Percentiles rank a stretch among this genome's conserved stretches.
Conservation (phyloP, 768 basidiomycete genomes). For the Rhodotorula sphaerocarpa region DNA sequence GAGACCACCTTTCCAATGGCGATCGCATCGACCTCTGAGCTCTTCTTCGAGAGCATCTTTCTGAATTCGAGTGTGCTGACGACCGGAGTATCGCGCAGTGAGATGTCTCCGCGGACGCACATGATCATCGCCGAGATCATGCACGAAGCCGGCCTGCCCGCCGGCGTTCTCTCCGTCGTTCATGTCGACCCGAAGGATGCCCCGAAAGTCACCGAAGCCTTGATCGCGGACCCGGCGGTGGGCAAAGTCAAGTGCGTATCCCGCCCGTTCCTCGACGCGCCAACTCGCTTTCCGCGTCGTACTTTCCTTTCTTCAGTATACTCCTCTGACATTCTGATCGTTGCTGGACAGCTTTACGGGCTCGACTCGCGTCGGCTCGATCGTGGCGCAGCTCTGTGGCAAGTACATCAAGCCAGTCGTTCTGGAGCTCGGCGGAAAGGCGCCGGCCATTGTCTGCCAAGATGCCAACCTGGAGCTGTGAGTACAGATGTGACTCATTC, state of each 20-base stretch:
- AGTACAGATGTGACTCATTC: neutral
- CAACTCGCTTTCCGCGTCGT: too few relatives aligned
- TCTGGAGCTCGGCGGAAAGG: slow-evolving; percentile 43
- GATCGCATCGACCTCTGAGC: too few relatives aligned
- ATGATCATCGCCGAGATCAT: slow-evolving; percentile 43
- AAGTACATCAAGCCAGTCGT: slow-evolving; percentile 44
- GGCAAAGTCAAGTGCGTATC: slow-evolving; percentile 34
- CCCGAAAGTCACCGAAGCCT: slow-evolving; percentile 35
- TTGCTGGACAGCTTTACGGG: slow-evolving; percentile 42
- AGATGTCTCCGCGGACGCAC: slow-evolving; percentile 42
- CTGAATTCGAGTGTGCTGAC: too few relatives aligned
- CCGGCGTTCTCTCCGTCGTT: slow-evolving; percentile 44
- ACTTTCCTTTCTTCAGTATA: neutral
- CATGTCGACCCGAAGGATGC: slow-evolving; percentile 40
- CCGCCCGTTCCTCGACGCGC: too few relatives aligned
- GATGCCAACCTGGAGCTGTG: slow-evolving; percentile 42
- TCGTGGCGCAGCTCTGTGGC: slow-evolving; percentile 43
- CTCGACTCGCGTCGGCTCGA: slow-evolving; percentile 41
- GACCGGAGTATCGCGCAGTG: slow-evolving; percentile 7
- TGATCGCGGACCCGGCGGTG: slow-evolving; percentile 38
- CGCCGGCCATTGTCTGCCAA: slow-evolving; percentile 44
- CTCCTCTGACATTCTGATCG: neutral
- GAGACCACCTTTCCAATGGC: too few relatives aligned
- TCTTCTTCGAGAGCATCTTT: too few relatives aligned
- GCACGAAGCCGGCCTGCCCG: slow-evolving; percentile 45